phyloP scores from a whole-genome alignment of 179 eudicot species.

The Spergularia azorica region DNA sequence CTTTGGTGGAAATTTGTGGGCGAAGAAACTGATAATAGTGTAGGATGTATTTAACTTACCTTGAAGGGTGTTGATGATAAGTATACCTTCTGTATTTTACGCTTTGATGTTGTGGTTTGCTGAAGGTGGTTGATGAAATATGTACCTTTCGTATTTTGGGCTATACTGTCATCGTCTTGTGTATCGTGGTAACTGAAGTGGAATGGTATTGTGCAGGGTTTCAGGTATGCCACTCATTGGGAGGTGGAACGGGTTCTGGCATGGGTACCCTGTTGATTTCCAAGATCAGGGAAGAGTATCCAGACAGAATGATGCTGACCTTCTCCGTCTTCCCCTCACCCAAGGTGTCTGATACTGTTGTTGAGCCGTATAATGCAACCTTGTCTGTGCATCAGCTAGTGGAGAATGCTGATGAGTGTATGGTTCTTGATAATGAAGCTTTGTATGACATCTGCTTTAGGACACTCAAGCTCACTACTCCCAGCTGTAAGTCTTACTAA shows the following conservation, averaged over 20 bases:
- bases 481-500: constrained; percentile 47
- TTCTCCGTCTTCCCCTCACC: constrained; percentile 70
- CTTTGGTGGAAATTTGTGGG: background rate
- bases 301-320: constrained; percentile 67
- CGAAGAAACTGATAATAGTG: too few species aligned
- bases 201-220: constrained; percentile 39
- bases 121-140: too few species aligned
- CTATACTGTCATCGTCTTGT: too few species aligned
- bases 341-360: constrained; percentile 63
- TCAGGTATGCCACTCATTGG: constrained; percentile 60
- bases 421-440: constrained; percentile 64
- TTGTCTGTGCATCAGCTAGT: constrained; percentile 66
- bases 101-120: background rate
- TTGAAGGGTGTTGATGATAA: too few species aligned
- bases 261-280: constrained; percentile 66
- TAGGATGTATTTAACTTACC: too few species aligned
- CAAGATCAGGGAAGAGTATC: constrained; percentile 65
- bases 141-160: too few species aligned
- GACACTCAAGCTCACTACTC: constrained; percentile 62
- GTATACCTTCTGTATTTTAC: background rate
- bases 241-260: constrained; percentile 68
- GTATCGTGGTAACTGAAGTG: background rate
- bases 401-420: constrained; percentile 67
- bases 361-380: constrained; percentile 67
- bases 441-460: constrained; percentile 63